Evolutionary conservation across 192 early-diverging fungal genomes (phyloP).

Genomic region (Diversispora eburnea): DNA sequence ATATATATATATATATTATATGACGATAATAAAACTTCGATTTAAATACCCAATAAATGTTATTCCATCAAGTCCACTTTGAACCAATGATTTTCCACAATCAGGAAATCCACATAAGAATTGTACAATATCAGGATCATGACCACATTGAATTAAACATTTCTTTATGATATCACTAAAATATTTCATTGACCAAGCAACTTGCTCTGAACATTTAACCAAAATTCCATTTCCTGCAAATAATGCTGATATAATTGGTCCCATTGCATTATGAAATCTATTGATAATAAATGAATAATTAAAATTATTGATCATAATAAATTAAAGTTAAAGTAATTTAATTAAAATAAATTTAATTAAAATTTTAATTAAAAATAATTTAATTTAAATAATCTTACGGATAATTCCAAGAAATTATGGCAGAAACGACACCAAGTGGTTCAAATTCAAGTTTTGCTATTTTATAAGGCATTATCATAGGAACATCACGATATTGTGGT

Average conservation of each 20-base stretch:
- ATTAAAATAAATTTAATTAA: too few relatives aligned
- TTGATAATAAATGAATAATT: background rate
- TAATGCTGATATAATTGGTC: conserved; percentile 76
- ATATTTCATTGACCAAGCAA: conserved; percentile 75
- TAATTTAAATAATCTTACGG: conserved; percentile 42
- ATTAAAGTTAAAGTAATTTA: background rate
- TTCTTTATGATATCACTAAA: conserved; percentile 61
- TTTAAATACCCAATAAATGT: conserved; percentile 71
- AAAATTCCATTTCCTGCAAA: conserved; percentile 84
- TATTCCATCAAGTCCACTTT: conserved; percentile 63
- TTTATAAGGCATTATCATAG: conserved; percentile 75
- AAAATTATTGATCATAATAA: too few relatives aligned
- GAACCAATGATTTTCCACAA: conserved; percentile 71
- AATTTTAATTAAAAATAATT: background rate
- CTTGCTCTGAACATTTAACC: conserved; percentile 82
- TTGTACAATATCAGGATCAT: conserved; percentile 72
- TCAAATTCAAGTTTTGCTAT: conserved; percentile 70
- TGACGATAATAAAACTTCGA: background rate
- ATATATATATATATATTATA: background rate
- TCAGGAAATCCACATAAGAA: conserved; percentile 80
- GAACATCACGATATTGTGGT: conserved; percentile 63
- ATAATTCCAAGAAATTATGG: conserved; percentile 87
- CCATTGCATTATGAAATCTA: conserved; percentile 69
- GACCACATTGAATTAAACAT: conserved; percentile 68
- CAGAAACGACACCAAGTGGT: conserved; percentile 78